These are phyloP conservation scores for Quercus engelmannii DNA, from an alignment of 306 rosid genomes.

Conservation along the genomic window DNA sequence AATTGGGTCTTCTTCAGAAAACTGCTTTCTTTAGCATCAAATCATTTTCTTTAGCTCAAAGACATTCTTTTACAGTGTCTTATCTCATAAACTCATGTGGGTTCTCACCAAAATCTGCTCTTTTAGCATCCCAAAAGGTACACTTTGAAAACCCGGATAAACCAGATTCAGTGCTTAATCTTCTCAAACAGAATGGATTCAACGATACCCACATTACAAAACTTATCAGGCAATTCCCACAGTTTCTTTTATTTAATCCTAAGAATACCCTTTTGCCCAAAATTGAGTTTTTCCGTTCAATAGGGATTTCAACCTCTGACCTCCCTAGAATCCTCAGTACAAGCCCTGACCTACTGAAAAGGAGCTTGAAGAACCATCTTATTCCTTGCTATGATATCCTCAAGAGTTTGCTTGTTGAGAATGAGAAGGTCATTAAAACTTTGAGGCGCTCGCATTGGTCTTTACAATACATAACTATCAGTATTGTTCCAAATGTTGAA, in stretches of 20 bases:
- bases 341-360: too few relatives aligned
- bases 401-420: too few relatives aligned
- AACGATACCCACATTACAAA: conserved; percentile 19
- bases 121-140: neutral
- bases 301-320: conserved; percentile 29
- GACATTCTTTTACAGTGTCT: conserved; percentile 14
- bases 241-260: conserved; percentile 2
- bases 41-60: neutral
- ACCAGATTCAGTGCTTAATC: conserved; percentile 25
- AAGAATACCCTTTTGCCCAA: conserved; percentile 33
- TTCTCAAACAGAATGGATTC: conserved; percentile 33
- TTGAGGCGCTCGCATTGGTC: too few relatives aligned
- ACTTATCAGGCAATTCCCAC: conserved; percentile 13
- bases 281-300: conserved; percentile 26
- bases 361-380: too few relatives aligned
- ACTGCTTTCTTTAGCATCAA: conserved; percentile 2
- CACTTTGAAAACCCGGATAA: neutral
- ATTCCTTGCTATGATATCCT: too few relatives aligned
- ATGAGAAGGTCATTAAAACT: too few relatives aligned
- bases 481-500: conserved; percentile 1
- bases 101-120: conserved; percentile 31
- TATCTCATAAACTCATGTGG: conserved; percentile 38
- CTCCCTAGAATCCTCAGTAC: conserved; percentile 16
- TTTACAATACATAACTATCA: too few relatives aligned
- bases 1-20: neutral